Evolutionary conservation across 176 grass and related monocot genomes (phyloP), one percentile per base, ranked within the genome.

Genomic region (Poa annua): DNA sequence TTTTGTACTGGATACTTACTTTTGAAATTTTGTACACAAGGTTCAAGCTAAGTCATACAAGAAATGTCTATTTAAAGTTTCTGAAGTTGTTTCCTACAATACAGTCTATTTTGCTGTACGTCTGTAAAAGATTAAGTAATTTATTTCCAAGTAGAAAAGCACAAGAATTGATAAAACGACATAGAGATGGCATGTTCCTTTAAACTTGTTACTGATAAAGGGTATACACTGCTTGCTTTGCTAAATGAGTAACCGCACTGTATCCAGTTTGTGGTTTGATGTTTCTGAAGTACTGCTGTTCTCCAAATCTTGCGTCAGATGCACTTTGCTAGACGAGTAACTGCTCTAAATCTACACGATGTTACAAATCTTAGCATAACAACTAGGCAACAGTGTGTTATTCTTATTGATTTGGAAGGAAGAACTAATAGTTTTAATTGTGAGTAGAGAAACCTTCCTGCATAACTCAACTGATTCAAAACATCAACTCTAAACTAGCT

Each of bases 1-100:
- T 83, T 65, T 59, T 16, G 14, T 70, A 35, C 66, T 87, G 12
- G 68, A 15, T 87, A 77, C 26, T 12, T 88, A 71, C 47, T 64
- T 42, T 55, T 33, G 10, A 9, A 83, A 73, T 65, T 61, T 54
- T 17, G 52, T 76, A 10, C 14, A 57, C 11, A 57, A 74, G 39
- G 76, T 70, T 59, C 26, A 61, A 69, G 29, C 49, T 41, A 60
- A 77, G 13, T 69, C 54, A 20, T 77, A 36, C 7, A 77, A 61
- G 15, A 77, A 77, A 51, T 57, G 54, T 34, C 51, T 64, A 49
- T 59, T 47, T 48, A 69, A 82, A 26, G 0, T 62, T 34, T 12
- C 51, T 57, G 0, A n/a, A 70, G 42, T 38, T 19, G 51, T 76
- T 76, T 82, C 79, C 14, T 76, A 14, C 17, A 75, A 21, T 26